Conservation (phyloP, 805 yeast species). For the Candida andamanensis region DNA sequence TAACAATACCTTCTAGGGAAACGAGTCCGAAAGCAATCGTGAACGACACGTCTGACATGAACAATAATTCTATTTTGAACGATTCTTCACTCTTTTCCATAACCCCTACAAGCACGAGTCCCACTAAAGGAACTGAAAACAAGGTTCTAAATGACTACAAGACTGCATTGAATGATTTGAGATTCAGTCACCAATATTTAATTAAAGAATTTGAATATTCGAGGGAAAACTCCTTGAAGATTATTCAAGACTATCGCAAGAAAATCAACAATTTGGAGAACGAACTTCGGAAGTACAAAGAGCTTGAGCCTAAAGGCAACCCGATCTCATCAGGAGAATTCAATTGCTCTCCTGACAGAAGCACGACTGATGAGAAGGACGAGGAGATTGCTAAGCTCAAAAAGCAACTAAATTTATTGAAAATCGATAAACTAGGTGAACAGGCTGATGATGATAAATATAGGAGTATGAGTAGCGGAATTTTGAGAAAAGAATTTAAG, state of each 20-base stretch:
- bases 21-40: slow-evolving; percentile 9
- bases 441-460: slow-evolving; percentile 9
- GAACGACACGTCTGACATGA: slow-evolving; percentile 4
- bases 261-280: slow-evolving; percentile 50
- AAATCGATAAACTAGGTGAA: slow-evolving; percentile 41
- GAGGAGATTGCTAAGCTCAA: slow-evolving; percentile 40
- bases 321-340: not conserved
- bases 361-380: slow-evolving; percentile 18
- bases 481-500: slow-evolving; percentile 64
- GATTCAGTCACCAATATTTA: slow-evolving; percentile 66
- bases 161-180: slow-evolving; percentile 63
- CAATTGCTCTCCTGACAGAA: slow-evolving; percentile 6
- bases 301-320: not conserved
- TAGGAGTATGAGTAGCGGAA: slow-evolving; percentile 38
- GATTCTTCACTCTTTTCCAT: slow-evolving; percentile 26
- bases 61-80: slow-evolving; percentile 18
- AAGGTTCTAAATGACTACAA: slow-evolving; percentile 27
- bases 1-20: slow-evolving; percentile 11
- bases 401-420: slow-evolving; percentile 40
- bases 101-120: slow-evolving; percentile 14
- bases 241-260: slow-evolving; percentile 49
- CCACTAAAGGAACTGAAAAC: too few species aligned
- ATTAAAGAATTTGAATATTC: slow-evolving; percentile 66
- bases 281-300: slow-evolving; percentile 23
- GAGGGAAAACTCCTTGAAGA: slow-evolving; percentile 47